Percentiles rank a stretch among this genome's conserved stretches.
phyloP scores from a whole-genome alignment of 495 filamentous ascomycete species.

The Penicillium odoratum region DNA sequence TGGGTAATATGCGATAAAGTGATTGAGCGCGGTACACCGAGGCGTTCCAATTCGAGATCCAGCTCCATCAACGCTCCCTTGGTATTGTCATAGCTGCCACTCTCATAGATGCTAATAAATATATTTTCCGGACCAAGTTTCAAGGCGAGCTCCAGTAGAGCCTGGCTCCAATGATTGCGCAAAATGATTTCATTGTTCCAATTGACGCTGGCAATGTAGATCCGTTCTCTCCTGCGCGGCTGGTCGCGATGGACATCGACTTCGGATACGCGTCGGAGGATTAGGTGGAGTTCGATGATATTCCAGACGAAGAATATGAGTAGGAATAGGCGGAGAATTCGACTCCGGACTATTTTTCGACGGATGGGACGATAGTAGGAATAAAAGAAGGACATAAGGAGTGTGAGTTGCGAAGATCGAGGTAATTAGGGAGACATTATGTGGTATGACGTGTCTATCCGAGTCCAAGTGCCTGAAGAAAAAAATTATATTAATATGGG shows the following conservation, averaged over 20 bases:
- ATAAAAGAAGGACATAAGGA: conserved; percentile 21
- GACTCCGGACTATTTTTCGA: conserved; percentile 15
- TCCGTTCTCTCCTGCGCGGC: conserved; percentile 37
- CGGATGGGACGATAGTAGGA: conserved; percentile 16
- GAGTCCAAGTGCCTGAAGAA: not conserved
- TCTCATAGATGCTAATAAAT: conserved; percentile 69
- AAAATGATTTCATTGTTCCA: conserved; percentile 71
- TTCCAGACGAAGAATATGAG: conserved; percentile 26
- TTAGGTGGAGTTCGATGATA: conserved; percentile 25
- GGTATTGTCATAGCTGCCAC: conserved; percentile 69
- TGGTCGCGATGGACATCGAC: conserved; percentile 17
- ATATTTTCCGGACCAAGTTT: conserved; percentile 65
- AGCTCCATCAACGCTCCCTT: conserved; percentile 65
- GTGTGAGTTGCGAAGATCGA: conserved; percentile 4
- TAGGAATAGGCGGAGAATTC: conserved; percentile 25
- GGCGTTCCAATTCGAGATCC: conserved; percentile 51
- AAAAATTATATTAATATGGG: not conserved
- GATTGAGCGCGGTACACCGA: conserved; percentile 55
- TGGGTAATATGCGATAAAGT: conserved; percentile 55
- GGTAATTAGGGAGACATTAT: not conserved
- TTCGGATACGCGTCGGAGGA: conserved; percentile 20
- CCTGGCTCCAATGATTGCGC: conserved; percentile 60
- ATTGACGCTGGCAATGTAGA: conserved; percentile 67
- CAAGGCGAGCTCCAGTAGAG: conserved; percentile 55
- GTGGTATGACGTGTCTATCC: not conserved